Conservation (phyloP, 176 grass and related monocot species). For the Otatea glauca region DNA sequence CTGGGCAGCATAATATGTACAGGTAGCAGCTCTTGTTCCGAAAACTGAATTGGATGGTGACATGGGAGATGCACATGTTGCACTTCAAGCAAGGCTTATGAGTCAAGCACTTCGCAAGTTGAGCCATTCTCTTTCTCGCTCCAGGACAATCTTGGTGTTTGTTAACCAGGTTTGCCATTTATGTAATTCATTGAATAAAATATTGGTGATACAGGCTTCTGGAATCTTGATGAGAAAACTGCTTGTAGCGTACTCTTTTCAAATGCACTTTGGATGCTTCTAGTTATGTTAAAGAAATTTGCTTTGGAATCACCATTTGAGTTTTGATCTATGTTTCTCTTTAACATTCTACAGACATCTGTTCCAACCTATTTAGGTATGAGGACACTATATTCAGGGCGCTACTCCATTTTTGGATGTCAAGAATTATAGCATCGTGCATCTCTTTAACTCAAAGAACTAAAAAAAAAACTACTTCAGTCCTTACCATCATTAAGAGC, state of each 20-base stretch:
- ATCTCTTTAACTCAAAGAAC: background rate
- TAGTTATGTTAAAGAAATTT: background rate
- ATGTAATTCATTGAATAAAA: background rate
- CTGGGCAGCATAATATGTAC: background rate
- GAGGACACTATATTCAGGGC: background rate
- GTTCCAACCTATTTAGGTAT: background rate
- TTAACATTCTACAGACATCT: background rate
- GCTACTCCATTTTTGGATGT: background rate
- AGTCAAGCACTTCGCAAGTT: constrained; percentile 79
- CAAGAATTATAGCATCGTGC: background rate
- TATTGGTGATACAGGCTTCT: background rate
- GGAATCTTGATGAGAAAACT: background rate
- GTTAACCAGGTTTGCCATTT: constrained; percentile 66
- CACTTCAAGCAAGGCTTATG: constrained; percentile 81
- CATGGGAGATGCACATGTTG: constrained; percentile 82
- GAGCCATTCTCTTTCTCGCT: constrained; percentile 70
- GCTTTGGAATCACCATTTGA: background rate
- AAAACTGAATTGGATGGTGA: constrained; percentile 80
- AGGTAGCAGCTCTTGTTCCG: constrained; percentile 84
- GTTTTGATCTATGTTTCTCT: background rate
- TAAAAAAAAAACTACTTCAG: background rate
- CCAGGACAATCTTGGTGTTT: constrained; percentile 72
- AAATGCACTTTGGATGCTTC: background rate
- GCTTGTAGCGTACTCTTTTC: background rate
- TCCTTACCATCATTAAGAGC: background rate